phyloP scores from a whole-genome alignment of 306 rosid genomes.

The Cicer cuneatum region DNA sequence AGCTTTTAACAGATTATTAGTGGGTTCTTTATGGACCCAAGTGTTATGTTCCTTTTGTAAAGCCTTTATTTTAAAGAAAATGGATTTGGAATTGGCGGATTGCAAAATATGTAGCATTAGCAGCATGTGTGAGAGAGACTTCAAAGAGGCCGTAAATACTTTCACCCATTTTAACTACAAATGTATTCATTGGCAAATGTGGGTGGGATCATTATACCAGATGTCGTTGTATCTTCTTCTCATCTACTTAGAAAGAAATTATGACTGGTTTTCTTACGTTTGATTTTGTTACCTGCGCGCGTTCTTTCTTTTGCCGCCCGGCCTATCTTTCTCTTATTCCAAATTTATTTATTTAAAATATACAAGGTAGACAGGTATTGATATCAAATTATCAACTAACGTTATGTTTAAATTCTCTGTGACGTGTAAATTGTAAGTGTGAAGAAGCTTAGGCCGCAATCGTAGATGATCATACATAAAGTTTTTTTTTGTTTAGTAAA shows the following conservation, averaged over 20 bases:
- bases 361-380: no score
- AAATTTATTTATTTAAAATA: no score
- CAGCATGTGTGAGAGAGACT: constrained; percentile 29
- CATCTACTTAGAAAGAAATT: background rate
- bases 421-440: no score
- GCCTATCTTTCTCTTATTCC: no score
- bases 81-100: constrained; percentile 24
- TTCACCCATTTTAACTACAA: background rate
- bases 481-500: no score
- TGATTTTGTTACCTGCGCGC: no score
- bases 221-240: background rate
- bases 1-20: constrained; percentile 21
- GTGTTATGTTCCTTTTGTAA: constrained; percentile 38
- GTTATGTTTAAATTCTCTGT: no score
- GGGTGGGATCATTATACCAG: constrained; percentile 1
- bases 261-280: no score
- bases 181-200: constrained; percentile 5
- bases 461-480: no score
- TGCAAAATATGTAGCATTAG: constrained; percentile 29
- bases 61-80: constrained; percentile 40
- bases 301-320: no score
- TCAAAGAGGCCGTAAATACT: constrained; percentile 7
- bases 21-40: background rate
- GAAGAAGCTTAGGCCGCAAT: no score
- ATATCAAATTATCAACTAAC: no score